Conservation (phyloP, 148 eudicot genomes). For the Diospyros kaki region DNA sequence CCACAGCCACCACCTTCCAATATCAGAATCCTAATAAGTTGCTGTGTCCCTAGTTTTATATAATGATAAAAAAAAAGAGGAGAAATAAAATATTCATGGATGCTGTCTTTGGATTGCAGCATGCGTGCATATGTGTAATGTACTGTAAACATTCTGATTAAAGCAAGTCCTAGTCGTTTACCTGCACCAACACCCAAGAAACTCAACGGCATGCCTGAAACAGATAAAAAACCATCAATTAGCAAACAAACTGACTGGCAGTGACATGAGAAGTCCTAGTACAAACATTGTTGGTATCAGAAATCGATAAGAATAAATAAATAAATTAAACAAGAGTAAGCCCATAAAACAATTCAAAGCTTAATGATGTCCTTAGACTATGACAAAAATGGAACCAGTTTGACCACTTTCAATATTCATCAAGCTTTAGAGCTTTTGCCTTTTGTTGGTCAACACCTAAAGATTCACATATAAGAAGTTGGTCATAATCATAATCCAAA, state of each 20-base stretch:
- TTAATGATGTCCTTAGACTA: no score
- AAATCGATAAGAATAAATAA: neutral
- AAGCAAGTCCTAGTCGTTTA: constrained; percentile 17
- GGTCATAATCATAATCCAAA: neutral
- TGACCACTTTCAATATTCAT: neutral
- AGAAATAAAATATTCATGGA: neutral
- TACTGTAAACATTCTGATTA: neutral
- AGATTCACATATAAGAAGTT: neutral
- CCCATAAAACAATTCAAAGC: neutral
- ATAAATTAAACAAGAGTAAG: neutral
- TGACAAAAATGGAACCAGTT: neutral
- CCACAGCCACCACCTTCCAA: constrained; percentile 81
- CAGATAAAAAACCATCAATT: neutral
- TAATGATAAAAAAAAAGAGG: neutral
- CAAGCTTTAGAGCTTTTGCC: neutral
- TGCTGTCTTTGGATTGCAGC: neutral
- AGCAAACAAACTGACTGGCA: constrained; percentile 10
- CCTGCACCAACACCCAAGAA: constrained; percentile 76
- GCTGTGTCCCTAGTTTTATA: neutral
- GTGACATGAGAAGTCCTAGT: neutral
- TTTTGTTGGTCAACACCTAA: neutral
- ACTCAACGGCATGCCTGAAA: constrained; percentile 66
- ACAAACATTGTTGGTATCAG: neutral
- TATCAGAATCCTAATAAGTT: constrained; percentile 9
- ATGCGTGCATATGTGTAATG: neutral